These are phyloP conservation scores for Yamadazyma sp. DNA, from an alignment of 805 yeast genomes.

Conservation along the genomic window DNA sequence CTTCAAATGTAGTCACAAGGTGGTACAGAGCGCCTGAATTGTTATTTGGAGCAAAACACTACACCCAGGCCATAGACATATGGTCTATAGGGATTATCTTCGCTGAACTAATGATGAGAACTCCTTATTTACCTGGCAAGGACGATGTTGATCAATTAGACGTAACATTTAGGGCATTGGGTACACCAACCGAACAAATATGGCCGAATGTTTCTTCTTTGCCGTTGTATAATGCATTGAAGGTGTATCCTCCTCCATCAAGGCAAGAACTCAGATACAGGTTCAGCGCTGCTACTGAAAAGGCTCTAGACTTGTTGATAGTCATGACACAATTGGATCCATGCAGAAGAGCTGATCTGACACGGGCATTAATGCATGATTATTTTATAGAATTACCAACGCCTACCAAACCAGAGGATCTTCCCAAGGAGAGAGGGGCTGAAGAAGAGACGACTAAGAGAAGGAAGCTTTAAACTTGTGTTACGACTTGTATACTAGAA, in stretches of 20 bases:
- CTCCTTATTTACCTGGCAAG: constrained; percentile 92
- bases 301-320: constrained; percentile 73
- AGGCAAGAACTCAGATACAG: constrained; percentile 76
- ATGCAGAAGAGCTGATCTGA: constrained; percentile 62
- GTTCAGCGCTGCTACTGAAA: constrained; percentile 87
- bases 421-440: constrained; percentile 48
- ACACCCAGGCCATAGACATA: constrained; percentile 64
- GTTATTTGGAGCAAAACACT: constrained; percentile 86
- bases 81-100: constrained; percentile 63
- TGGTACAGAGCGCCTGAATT: constrained; percentile 98
- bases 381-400: constrained; percentile 74
- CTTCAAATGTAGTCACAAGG: constrained; percentile 93
- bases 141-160: constrained; percentile 88
- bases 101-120: constrained; percentile 93
- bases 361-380: constrained; percentile 59
- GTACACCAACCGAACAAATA: constrained; percentile 87
- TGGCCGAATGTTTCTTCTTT: constrained; percentile 90
- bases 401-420: constrained; percentile 64
- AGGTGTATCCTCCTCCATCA: constrained; percentile 80
- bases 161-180: constrained; percentile 92
- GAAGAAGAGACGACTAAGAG: constrained; percentile 23
- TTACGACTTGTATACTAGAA: constrained; percentile 2
- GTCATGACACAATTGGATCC: constrained; percentile 80
- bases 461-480: constrained; percentile 17
- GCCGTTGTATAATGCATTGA: constrained; percentile 72